A percentile compares a stretch with the other conserved stretches of the same genome.
These are phyloP conservation scores for Fusarium begoniae DNA, from an alignment of 2,329 filamentous ascomycete genomes.

Conservation along the genomic window DNA sequence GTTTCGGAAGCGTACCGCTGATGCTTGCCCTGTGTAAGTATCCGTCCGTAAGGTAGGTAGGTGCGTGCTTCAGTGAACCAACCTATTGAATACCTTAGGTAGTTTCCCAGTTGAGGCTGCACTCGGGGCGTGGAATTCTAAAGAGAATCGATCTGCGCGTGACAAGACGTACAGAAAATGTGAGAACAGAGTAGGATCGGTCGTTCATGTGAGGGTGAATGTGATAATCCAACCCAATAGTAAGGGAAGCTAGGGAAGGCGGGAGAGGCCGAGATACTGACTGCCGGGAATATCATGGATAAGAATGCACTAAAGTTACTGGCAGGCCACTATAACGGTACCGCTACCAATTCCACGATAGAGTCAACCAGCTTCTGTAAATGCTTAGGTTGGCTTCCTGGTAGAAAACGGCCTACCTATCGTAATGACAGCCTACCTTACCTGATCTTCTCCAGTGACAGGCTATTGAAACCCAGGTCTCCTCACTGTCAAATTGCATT, in stretches of 20 bases:
- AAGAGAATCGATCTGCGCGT: slow-evolving; percentile 24
- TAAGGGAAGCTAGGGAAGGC: slow-evolving; percentile 13
- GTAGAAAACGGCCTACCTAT: background rate
- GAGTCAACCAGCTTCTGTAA: background rate
- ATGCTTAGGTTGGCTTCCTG: background rate
- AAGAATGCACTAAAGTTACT: background rate
- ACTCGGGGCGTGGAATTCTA: slow-evolving; percentile 3
- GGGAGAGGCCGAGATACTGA: slow-evolving; percentile 28
- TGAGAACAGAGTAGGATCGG: slow-evolving; percentile 17
- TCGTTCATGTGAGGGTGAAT: background rate
- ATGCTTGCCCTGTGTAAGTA: background rate
- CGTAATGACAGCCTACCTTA: no score
- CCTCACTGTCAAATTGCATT: background rate
- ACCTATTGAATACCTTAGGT: background rate
- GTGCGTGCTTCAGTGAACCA: background rate
- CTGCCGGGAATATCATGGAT: slow-evolving; percentile 10
- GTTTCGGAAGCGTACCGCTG: slow-evolving; percentile 13
- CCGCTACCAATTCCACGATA: background rate
- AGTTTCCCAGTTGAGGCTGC: slow-evolving; percentile 2
- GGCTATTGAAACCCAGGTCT: background rate
- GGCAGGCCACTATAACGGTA: background rate
- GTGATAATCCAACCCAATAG: background rate
- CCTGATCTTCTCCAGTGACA: background rate
- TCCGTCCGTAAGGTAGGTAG: background rate
- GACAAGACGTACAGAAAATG: slow-evolving; percentile 21